Evolutionary conservation across 495 filamentous ascomycete species (phyloP).

Genomic region (Neurospora sp.): DNA sequence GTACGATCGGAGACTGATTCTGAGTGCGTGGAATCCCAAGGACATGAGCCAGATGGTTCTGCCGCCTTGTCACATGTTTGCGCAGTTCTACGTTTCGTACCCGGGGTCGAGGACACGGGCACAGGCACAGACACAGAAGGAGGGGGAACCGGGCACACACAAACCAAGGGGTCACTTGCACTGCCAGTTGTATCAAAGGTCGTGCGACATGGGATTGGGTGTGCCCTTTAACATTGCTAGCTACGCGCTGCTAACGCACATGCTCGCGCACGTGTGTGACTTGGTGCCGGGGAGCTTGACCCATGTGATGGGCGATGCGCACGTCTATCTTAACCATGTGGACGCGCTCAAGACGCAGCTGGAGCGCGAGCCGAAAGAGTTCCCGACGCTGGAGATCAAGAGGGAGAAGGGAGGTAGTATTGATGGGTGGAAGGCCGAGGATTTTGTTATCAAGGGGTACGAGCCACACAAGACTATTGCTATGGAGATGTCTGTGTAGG

Average conservation of each 20-base stretch:
- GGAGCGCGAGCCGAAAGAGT: conserved; percentile 65
- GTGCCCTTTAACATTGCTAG: conserved; percentile 96
- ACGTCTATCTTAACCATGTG: conserved; percentile 89
- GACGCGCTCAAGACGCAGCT: conserved; percentile 77
- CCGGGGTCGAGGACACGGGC: conserved; percentile 29
- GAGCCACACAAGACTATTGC: conserved; percentile 79
- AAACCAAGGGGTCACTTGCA: conserved; percentile 58
- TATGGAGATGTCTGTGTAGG: conserved; percentile 95
- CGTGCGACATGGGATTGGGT: conserved; percentile 92
- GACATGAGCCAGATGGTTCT: conserved; percentile 86
- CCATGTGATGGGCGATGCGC: conserved; percentile 92
- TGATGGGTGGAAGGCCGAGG: conserved; percentile 80
- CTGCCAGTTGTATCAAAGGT: conserved; percentile 86
- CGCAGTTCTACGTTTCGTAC: conserved; percentile 92
- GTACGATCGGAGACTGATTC: conserved; percentile 80
- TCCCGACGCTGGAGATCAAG: conserved; percentile 65
- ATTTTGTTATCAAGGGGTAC: conserved; percentile 83
- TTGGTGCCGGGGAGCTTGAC: conserved; percentile 75
- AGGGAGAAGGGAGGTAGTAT: conserved; percentile 55
- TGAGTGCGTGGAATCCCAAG: conserved; percentile 86
- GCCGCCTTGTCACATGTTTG: conserved; percentile 98
- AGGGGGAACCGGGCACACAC: conserved; percentile 10
- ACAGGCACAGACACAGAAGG: conserved; percentile 5
- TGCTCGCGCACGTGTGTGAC: conserved; percentile 79
- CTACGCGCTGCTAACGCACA: conserved; percentile 88